Evolutionary conservation across 129 eudicot species (phyloP).

Genomic region (Saposhnikovia divaricata): DNA sequence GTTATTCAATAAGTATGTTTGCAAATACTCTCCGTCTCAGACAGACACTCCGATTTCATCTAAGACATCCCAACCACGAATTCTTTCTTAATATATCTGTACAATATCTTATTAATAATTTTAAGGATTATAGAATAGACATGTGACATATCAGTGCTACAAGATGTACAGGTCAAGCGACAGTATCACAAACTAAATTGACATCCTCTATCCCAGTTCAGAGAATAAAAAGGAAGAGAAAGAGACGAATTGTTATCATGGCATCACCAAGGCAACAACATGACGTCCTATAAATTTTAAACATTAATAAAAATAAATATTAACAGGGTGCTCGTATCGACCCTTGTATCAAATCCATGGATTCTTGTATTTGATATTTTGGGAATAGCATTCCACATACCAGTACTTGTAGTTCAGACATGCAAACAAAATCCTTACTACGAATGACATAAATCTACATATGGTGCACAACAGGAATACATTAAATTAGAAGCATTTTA

Average conservation of each 20-base stretch:
- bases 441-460: not conserved
- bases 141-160: not conserved
- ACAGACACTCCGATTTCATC: not conserved
- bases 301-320: not conserved
- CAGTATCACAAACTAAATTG: not conserved
- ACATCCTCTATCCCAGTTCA: not conserved
- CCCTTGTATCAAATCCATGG: not conserved
- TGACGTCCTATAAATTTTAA: not conserved
- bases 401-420: not conserved
- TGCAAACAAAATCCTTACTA: not conserved
- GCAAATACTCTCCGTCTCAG: not conserved
- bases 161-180: not conserved
- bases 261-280: not conserved
- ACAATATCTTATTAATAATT: not conserved
- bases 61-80: not conserved
- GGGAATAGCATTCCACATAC: not conserved
- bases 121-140: not conserved
- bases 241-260: not conserved
- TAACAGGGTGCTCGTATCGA: not conserved
- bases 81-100: not conserved
- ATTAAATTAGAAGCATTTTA: not conserved
- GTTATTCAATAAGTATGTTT: no score
- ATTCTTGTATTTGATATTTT: not conserved
- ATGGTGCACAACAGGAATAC: not conserved
- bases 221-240: not conserved